phyloP scores from a whole-genome alignment of 106 monocot genomes.

The Dioscorea alata region DNA sequence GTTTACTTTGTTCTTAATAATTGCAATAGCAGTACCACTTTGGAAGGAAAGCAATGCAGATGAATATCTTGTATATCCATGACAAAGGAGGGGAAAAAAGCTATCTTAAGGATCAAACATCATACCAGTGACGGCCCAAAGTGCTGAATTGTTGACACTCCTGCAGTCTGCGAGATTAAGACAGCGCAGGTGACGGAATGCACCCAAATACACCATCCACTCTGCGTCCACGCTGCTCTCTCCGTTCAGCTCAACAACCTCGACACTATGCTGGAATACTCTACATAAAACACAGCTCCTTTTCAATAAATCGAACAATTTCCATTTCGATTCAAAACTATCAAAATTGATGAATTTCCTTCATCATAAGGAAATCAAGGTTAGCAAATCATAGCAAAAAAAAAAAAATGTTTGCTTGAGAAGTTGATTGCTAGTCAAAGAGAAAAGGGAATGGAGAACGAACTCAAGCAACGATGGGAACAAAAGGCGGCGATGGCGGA shows the following conservation, averaged over 20 bases:
- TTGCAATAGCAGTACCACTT: not conserved
- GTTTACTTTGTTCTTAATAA: not conserved
- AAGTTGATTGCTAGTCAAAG: not conserved
- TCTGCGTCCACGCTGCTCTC: conserved; percentile 66
- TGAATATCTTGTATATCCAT: too few species aligned
- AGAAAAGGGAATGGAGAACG: not conserved
- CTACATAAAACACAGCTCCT: conserved; percentile 19
- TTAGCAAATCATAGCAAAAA: not conserved
- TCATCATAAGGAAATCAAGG: not conserved
- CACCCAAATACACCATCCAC: conserved; percentile 92
- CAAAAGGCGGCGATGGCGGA: conserved; percentile 58
- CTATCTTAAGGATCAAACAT: not conserved
- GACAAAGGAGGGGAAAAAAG: not conserved
- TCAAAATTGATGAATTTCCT: too few species aligned
- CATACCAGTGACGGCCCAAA: conserved; percentile 73
- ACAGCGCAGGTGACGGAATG: conserved; percentile 40
- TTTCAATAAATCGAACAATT: not conserved
- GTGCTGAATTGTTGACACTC: conserved; percentile 43
- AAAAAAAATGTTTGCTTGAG: not conserved
- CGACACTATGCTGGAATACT: conserved; percentile 62
- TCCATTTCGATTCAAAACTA: not conserved
- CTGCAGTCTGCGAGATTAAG: conserved; percentile 62
- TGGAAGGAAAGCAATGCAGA: not conserved
- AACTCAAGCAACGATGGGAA: conserved; percentile 87
- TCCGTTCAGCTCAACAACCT: conserved; percentile 56